These are phyloP conservation scores for Hemileccinum impolitum DNA, from an alignment of 768 basidiomycete genomes.

Conservation along the genomic window DNA sequence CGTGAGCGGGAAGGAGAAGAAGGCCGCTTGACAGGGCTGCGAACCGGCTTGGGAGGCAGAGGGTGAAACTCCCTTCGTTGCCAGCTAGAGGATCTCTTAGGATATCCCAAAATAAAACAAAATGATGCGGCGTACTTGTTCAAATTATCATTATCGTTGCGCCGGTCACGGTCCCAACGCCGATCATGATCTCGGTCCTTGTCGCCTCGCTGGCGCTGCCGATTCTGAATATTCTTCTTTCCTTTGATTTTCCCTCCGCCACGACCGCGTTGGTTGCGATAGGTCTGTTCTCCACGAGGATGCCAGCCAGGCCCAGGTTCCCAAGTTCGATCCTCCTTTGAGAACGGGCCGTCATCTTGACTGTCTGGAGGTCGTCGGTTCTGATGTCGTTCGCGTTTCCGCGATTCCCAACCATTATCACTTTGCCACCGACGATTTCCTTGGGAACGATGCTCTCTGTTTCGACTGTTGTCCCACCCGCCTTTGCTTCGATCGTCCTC, in stretches of 20 bases:
- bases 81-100: constrained; percentile 48
- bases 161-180: constrained; percentile 39
- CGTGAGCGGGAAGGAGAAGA: constrained; percentile 50
- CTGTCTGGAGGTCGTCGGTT: constrained; percentile 30
- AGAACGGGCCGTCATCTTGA: constrained; percentile 20
- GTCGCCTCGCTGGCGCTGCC: constrained; percentile 32
- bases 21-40: constrained; percentile 36
- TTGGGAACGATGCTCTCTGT: constrained; percentile 33
- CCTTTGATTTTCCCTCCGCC: constrained; percentile 39
- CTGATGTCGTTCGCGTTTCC: constrained; percentile 46
- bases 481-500: constrained; percentile 38
- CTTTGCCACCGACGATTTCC: constrained; percentile 33
- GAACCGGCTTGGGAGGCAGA: constrained; percentile 38
- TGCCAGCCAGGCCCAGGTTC: constrained; percentile 73
- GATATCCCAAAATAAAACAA: constrained; percentile 1
- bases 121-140: constrained; percentile 60
- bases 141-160: constrained; percentile 58
- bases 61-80: constrained; percentile 52
- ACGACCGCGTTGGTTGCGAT: constrained; percentile 37
- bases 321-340: constrained; percentile 59
- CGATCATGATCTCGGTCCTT: constrained; percentile 26
- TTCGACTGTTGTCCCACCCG: constrained; percentile 35
- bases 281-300: constrained; percentile 36
- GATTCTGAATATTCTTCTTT: constrained; percentile 34
- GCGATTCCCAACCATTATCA: constrained; percentile 50